These are phyloP conservation scores for Kentomonas sorsogonicus DNA, from an alignment of 208 protist genomes.

Conservation along the genomic window DNA sequence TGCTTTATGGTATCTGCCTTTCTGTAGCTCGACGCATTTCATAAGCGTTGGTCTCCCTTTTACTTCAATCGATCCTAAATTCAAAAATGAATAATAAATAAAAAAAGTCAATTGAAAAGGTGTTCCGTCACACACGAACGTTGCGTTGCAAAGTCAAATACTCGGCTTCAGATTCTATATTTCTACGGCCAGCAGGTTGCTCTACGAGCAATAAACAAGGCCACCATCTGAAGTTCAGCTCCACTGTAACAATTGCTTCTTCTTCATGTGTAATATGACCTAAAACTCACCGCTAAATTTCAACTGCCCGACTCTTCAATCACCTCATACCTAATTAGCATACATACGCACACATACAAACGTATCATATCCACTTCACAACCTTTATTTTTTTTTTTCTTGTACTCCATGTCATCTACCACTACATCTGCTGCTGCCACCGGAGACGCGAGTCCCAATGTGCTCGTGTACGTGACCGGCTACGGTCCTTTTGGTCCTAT, in stretches of 20 bases:
- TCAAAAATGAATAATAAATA: background rate
- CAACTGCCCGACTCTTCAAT: no score
- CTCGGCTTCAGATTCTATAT: no score
- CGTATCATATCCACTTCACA: background rate
- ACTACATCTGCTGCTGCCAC: background rate
- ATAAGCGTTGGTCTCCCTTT: background rate
- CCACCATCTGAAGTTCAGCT: conserved; percentile 53
- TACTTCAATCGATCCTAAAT: background rate
- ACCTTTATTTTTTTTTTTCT: background rate
- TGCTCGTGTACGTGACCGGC: conserved; percentile 55
- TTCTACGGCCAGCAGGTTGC: no score
- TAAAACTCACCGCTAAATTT: background rate
- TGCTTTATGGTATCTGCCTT: background rate
- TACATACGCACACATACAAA: background rate
- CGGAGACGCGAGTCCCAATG: conserved; percentile 4
- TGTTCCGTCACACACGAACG: no score
- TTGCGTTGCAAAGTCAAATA: no score
- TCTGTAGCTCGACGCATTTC: no score
- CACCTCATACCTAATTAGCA: no score
- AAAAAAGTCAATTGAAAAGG: no score
- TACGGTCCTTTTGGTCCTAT: conserved; percentile 59
- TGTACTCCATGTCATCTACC: background rate
- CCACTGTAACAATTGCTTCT: background rate
- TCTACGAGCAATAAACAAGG: conserved; percentile 43
- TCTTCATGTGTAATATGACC: background rate